Conservation (phyloP, 169 alveolate genomes). For the Cryptosporidium sp. region DNA sequence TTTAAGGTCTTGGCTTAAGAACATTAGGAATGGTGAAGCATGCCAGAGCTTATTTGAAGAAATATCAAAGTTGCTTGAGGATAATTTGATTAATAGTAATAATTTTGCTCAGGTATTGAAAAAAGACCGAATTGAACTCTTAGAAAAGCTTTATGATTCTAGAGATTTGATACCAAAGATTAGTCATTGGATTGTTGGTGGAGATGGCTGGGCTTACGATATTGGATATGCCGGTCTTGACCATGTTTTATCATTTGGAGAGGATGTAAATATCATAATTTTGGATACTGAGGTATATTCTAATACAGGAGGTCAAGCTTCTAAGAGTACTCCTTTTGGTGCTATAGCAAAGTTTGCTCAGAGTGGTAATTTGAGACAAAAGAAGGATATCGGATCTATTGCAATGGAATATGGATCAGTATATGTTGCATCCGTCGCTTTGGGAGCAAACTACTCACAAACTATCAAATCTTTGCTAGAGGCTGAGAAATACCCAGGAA, state of each 20-base stretch:
- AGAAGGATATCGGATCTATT: constrained; percentile 82
- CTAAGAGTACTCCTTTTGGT: constrained; percentile 82
- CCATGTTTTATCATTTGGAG: constrained; percentile 79
- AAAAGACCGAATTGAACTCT: not conserved
- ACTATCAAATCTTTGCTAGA: constrained; percentile 78
- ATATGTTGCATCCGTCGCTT: constrained; percentile 81
- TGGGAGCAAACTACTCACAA: constrained; percentile 80
- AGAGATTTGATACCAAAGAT: constrained; percentile 77
- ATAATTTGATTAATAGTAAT: constrained; percentile 22
- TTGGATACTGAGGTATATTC: constrained; percentile 83
- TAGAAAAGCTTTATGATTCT: constrained; percentile 17
- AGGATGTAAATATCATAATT: constrained; percentile 78
- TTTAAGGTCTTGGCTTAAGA: constrained; percentile 76
- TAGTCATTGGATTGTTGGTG: constrained; percentile 81
- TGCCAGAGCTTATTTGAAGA: constrained; percentile 73
- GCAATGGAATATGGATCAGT: constrained; percentile 83
- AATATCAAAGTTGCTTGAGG: constrained; percentile 64
- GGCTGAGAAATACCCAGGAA: constrained; percentile 81
- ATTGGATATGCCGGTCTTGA: constrained; percentile 83
- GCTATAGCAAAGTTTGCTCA: constrained; percentile 82
- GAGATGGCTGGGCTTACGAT: constrained; percentile 86
- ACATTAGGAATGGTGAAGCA: constrained; percentile 45
- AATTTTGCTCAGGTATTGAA: constrained; percentile 24
- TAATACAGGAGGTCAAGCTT: constrained; percentile 82
- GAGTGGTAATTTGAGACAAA: constrained; percentile 79